These are phyloP conservation scores for Tulasnella sp. DNA, from an alignment of 768 basidiomycete species.

Conservation along the genomic window DNA sequence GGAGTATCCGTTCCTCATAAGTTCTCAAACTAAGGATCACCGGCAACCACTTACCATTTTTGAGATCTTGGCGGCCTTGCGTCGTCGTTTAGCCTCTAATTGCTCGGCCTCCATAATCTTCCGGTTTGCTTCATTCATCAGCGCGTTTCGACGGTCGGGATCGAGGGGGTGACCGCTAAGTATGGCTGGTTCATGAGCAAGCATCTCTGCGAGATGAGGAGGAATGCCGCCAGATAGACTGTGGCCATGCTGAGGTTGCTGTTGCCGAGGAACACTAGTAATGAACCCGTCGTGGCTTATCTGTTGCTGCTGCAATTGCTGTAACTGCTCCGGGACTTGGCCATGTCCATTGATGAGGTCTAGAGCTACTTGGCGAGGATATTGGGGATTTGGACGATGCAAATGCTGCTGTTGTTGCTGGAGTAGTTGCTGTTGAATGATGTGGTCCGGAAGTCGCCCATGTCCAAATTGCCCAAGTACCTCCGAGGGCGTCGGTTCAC, in stretches of 20 bases:
- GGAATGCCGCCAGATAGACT: slow-evolving; percentile 21
- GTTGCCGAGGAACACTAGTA: slow-evolving; percentile 14
- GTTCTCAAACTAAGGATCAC: background rate
- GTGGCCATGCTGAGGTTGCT: slow-evolving; percentile 46
- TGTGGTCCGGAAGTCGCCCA: slow-evolving; percentile 46
- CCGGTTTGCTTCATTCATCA: slow-evolving; percentile 78
- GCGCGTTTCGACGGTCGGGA: slow-evolving; percentile 51
- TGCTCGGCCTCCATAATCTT: slow-evolving; percentile 90
- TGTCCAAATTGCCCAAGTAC: slow-evolving; percentile 13
- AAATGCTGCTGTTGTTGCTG: slow-evolving; percentile 45
- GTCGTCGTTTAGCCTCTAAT: slow-evolving; percentile 75
- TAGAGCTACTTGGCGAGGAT: slow-evolving; percentile 71
- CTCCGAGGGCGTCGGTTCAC: slow-evolving; percentile 39
- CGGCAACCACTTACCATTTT: slow-evolving; percentile 65
- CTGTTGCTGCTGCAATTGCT: slow-evolving; percentile 73
- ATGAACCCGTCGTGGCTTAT: slow-evolving; percentile 43
- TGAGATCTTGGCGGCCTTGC: slow-evolving; percentile 82
- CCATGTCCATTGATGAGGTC: background rate
- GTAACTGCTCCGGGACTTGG: slow-evolving; percentile 62
- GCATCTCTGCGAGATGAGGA: slow-evolving; percentile 47
- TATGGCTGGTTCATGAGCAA: slow-evolving; percentile 73
- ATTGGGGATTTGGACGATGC: slow-evolving; percentile 58
- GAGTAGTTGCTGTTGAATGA: slow-evolving; percentile 42
- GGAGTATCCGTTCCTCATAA: background rate
- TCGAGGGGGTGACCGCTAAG: slow-evolving; percentile 54